Base-by-base conservation (phyloP, 2,329 filamentous ascomycete genomes). In the Ophiostoma populinum region DNA sequence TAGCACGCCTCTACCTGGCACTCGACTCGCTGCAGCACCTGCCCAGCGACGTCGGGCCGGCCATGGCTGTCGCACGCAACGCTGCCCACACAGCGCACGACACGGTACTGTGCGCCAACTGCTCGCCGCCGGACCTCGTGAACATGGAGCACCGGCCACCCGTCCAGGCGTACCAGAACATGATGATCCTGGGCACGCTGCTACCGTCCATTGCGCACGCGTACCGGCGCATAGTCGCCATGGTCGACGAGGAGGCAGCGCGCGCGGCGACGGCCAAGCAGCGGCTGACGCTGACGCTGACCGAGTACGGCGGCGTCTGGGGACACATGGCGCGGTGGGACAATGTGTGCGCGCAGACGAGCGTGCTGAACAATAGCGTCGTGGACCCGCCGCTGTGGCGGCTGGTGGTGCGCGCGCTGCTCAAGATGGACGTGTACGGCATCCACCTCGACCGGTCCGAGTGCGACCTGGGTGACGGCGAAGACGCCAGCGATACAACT, bases 381-480 rank as follows among this genome's bases (percentile, higher is more conserved):
- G 59, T 75, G 51, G 55, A 63, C 19, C 67, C 70, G 0, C 50
- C 55, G 5, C 49, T 62, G 43, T 76, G 71, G 70, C 55, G 68
- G 24, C 54, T 58, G 7, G 58, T 59, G 2, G 59, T 73, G 26
- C 58, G 69, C 11, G 63, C 63, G 2, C 52, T 75, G 37, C 51
- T 75, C 13, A 62, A 61, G 39, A 45, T 66, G 10, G 70, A 75
- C 44, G 61, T 75, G 7, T 71, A 75, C 47, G 70, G 70, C 0
- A 46, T 67, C 19, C 46, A 49, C 10, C 45, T 36, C 3, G 39
- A 36, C 26, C 34, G 15, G 10, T 13, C 25, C 11, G 26, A 30
- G 11, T 9, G 7, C 10, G 34, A 21, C 9, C 11, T 15, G 2
- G 29, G 15, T 3, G 22, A 21, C 29, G 29, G 18, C 18, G 22